Base-by-base conservation (phyloP, 177 flowering plant species). In the Vitis hybrid region DNA sequence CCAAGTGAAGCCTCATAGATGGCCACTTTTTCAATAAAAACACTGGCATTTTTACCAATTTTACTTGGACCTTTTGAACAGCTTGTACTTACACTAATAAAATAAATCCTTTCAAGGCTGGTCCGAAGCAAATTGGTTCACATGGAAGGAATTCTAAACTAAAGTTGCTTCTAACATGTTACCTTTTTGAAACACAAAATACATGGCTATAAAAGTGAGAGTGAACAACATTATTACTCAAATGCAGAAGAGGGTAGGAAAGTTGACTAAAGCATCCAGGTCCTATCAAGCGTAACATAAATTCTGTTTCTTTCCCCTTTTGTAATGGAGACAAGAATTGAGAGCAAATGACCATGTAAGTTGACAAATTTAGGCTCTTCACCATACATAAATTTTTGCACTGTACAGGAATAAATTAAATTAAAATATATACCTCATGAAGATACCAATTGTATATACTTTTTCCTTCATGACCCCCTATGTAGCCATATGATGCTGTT, bases 381-480 rank as follows among this genome's bases (percentile, higher is more conserved):
- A 13, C 6, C n/a, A 54, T 54, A 24, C 17, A 14, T 14, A 24
- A 24, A 59, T 24, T 24, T 2, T 24, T 24, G 27, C 27, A 59
- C 10, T 19, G 14, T 10, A 24, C 13, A 11, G 30, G 15, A 14
- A 24, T 12, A 40, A 67, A 56, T 35, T 35, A 5, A 35, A 35
- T 35, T 18, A 64, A n/a, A 46, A 72, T 18, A 72, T 18, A 54
- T 84, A 93, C 99, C 99, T 95, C 93, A 72, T 93, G 99, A 79
- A 89, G 82, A 78, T 85, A 88, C 99, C 99, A 95, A 62, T 81
- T 87, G 65, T 91, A 91, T 70, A 82, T 74, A 80, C 98, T 93
- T 80, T 83, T 88, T 65, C 99, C 99, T 86, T 95, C 99, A 74
- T 91, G 98, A 21, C 99, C 99, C 6, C 99, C 99, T 57, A 95